Evolutionary conservation across 805 yeast genomes (phyloP), one percentile per base, ranked within the genome.

Genomic region (Zygoascus flipseniorum): DNA sequence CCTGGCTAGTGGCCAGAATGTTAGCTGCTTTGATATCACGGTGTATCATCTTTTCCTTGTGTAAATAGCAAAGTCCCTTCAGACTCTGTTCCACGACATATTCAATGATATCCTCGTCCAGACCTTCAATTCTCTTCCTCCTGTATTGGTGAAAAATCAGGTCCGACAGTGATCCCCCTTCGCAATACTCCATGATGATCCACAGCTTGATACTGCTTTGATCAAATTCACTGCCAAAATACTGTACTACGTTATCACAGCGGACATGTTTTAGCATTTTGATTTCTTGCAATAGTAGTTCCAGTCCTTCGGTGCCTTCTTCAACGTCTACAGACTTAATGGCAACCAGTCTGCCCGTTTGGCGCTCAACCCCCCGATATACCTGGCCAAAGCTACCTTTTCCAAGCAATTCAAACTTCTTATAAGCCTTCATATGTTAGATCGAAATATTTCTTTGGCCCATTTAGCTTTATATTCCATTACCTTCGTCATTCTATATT

Each of bases 171-270:
- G 97, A 87, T 0, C 97, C 97, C 31, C 95, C 97, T 11, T 92
- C 96, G 68, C 98, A 93, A 64, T 79, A 89, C 66, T 92, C 99
- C 97, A 93, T 88, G 5, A 84, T 84, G 48, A 92, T 86, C 85
- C 89, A 90, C 80, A 93, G 80, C 5, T 80, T 76, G 44, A 81
- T 80, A 5, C 16, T 35, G 39, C 5, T 8, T 45, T 81, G 88
- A 45, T 75, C 72, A 4, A 85, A 67, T 62, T 81, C 79, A 0
- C 96, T 82, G 48, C 81, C 82, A 61, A 72, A 75, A 64, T 82
- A 82, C 31, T 46, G 74, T 1, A 93, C 88, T 51, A 93, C 81
- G 61, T 78, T 79, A 0, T 78, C 79, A n/a, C 85, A 80, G 48
- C 74, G 74, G 54, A 90, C 68, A 49, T 81, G 81, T 19, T 86